Conservation (phyloP, 1,284 basidiomycete species). For the Rhodotorula glutinis region DNA sequence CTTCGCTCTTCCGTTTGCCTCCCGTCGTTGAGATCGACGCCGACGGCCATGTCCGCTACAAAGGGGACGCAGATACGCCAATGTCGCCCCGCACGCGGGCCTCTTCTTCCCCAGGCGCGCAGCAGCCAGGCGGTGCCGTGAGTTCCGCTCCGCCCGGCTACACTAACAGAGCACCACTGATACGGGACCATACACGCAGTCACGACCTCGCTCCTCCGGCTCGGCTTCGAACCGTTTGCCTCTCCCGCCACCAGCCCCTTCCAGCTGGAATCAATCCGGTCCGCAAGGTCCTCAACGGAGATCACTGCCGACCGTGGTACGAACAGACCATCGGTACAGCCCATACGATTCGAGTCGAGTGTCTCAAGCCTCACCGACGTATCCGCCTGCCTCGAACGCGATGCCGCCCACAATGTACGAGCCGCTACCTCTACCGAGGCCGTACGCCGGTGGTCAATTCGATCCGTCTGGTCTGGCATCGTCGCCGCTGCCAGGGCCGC, state of each 20-base stretch:
- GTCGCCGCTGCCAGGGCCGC: no score
- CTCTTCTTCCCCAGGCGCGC: background rate
- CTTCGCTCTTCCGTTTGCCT: slow-evolving; percentile 40
- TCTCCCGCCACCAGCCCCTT: no score
- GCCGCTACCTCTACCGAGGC: background rate
- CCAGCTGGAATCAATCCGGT: background rate
- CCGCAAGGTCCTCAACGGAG: background rate
- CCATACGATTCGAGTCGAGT: background rate
- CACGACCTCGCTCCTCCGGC: background rate
- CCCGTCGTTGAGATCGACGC: slow-evolving; percentile 38
- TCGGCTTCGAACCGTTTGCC: background rate
- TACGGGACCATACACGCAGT: no score
- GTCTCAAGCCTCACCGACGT: background rate
- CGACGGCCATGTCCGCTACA: slow-evolving; percentile 33
- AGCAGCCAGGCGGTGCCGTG: background rate
- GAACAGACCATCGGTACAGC: background rate
- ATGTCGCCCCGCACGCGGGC: slow-evolving; percentile 18
- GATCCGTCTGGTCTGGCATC: background rate
- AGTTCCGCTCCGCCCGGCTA: background rate
- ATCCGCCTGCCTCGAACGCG: background rate
- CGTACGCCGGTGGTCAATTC: no score
- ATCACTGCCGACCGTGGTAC: background rate
- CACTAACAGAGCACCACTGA: no score
- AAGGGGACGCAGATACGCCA: slow-evolving; percentile 34
- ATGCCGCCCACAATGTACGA: background rate